These are phyloP conservation scores for Lasiosphaeria hispida DNA, from an alignment of 495 filamentous ascomycete species.

Conservation along the genomic window DNA sequence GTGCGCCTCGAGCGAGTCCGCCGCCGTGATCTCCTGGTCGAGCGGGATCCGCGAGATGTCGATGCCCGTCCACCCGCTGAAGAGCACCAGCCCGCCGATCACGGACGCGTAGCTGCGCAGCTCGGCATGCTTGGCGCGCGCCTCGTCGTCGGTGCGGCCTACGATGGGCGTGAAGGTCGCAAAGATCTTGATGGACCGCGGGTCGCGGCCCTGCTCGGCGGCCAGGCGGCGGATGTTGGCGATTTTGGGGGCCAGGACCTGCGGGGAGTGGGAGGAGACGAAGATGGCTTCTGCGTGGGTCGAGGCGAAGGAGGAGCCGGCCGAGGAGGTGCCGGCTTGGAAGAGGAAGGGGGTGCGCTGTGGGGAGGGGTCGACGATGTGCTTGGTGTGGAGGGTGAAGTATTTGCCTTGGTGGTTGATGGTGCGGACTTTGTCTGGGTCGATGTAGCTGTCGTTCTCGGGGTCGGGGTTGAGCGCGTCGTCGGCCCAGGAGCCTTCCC, in stretches of 20 bases:
- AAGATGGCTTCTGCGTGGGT: slow-evolving; percentile 65
- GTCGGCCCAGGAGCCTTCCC: slow-evolving; percentile 60
- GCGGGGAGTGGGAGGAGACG: slow-evolving; percentile 54
- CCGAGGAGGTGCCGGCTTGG: slow-evolving; percentile 60
- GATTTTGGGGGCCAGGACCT: slow-evolving; percentile 51
- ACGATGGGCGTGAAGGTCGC: slow-evolving; percentile 57
- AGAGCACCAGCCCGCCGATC: slow-evolving; percentile 57
- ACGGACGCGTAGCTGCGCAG: slow-evolving; percentile 51
- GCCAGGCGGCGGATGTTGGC: slow-evolving; percentile 54
- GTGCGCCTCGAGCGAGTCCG: slow-evolving; percentile 52
- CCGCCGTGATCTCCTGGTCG: slow-evolving; percentile 54
- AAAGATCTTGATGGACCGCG: slow-evolving; percentile 58
- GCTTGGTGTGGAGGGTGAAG: slow-evolving; percentile 49
- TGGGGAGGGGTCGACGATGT: slow-evolving; percentile 60
- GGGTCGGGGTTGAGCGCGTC: slow-evolving; percentile 51
- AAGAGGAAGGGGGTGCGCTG: slow-evolving; percentile 64
- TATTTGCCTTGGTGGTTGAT: slow-evolving; percentile 62
- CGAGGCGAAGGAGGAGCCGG: slow-evolving; percentile 57
- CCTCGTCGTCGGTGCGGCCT: slow-evolving; percentile 56
- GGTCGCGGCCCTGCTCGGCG: slow-evolving; percentile 51
- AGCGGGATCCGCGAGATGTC: slow-evolving; percentile 56
- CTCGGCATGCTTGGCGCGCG: slow-evolving; percentile 51
- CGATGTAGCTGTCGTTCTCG: slow-evolving; percentile 50
- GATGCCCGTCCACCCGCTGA: slow-evolving; percentile 62
- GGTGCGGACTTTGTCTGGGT: slow-evolving; percentile 54